A percentile compares a stretch with the other conserved stretches of the same genome.
Conservation (phyloP, 306 rosid species). For the Geum urbanum region DNA sequence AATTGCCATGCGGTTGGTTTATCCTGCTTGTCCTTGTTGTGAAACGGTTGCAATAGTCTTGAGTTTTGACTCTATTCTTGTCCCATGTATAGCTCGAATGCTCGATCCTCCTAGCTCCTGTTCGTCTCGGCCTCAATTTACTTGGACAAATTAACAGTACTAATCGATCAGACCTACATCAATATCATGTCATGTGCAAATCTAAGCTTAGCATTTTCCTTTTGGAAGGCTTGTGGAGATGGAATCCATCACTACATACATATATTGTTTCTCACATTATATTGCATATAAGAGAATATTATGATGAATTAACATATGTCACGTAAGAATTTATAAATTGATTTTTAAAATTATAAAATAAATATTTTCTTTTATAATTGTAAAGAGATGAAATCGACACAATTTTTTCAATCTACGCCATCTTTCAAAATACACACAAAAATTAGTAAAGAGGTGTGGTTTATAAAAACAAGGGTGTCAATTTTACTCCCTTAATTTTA, state of each 20-base stretch:
- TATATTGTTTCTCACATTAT: background rate
- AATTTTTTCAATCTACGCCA: no score
- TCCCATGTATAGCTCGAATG: background rate
- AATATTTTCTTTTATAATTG: no score
- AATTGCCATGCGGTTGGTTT: constrained; percentile 5
- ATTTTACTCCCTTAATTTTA: no score
- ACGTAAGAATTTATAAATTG: no score
- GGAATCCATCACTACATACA: background rate
- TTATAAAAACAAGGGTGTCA: no score
- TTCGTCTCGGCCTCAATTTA: no score
- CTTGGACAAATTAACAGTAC: background rate
- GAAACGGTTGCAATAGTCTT: background rate
- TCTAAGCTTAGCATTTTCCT: background rate
- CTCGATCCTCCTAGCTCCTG: background rate
- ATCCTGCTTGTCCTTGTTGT: background rate
- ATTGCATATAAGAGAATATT: no score
- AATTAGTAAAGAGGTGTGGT: no score
- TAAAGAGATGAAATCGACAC: no score
- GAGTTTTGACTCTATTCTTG: background rate
- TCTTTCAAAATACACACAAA: no score
- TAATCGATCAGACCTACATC: background rate
- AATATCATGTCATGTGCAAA: constrained; percentile 3
- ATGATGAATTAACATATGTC: no score
- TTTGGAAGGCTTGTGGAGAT: background rate
- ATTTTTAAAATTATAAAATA: no score